Evolutionary conservation across 2,329 filamentous ascomycete genomes (phyloP).

Genomic region (Aspergillus vadensis): DNA sequence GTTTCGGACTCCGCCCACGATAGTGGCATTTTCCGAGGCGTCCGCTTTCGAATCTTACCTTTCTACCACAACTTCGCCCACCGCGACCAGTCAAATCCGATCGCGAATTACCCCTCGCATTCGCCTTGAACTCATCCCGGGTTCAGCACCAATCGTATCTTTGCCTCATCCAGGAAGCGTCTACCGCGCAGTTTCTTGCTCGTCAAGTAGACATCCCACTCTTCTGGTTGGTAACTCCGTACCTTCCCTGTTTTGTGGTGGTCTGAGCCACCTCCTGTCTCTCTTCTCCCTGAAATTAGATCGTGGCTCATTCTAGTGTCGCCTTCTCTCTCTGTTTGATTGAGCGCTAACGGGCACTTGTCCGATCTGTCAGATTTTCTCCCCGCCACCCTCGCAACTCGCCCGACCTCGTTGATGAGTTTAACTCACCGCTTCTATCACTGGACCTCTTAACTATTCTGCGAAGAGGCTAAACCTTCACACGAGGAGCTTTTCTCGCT

Average conservation of each 20-base stretch:
- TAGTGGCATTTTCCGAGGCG: constrained; percentile 23
- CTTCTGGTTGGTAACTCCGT: background rate
- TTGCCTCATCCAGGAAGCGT: background rate
- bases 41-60: constrained; percentile 24
- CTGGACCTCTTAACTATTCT: background rate
- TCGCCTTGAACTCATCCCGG: background rate
- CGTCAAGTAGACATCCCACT: background rate
- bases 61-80: constrained; percentile 8
- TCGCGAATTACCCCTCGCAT: constrained; percentile 16
- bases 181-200: background rate
- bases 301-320: background rate
- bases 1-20: constrained; percentile 24
- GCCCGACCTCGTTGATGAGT: constrained; percentile 7
- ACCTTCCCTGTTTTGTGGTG: constrained; percentile 5
- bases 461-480: background rate
- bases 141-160: constrained; percentile 3
- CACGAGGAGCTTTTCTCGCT: background rate
- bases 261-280: constrained; percentile 7
- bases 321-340: background rate
- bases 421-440: background rate
- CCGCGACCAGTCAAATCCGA: constrained; percentile 11
- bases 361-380: background rate
- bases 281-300: background rate
- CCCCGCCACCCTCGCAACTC: background rate
- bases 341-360: background rate